These are phyloP conservation scores for Puccinia coronata DNA, from an alignment of 1,284 basidiomycete species.

Conservation along the genomic window DNA sequence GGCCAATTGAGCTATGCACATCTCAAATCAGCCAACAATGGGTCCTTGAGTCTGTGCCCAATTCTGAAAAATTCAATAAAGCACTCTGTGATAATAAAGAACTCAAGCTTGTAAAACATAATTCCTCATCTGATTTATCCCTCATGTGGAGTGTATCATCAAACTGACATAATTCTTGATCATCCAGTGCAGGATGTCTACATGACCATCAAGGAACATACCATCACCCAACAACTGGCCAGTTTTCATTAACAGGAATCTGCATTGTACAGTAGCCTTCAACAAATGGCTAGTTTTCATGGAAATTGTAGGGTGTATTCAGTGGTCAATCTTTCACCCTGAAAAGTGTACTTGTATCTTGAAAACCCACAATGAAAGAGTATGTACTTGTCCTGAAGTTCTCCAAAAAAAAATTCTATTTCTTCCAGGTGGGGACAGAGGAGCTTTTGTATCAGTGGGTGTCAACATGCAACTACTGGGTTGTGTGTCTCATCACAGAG, in stretches of 20 bases:
- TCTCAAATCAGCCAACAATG: not conserved
- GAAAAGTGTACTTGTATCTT: constrained; percentile 83
- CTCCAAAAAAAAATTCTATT: constrained; percentile 81
- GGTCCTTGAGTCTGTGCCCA: not conserved
- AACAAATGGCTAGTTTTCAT: constrained; percentile 60
- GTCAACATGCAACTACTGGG: constrained; percentile 98
- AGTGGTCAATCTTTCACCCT: constrained; percentile 63
- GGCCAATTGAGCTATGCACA: not conserved
- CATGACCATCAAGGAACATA: constrained; percentile 80
- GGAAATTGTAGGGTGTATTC: constrained; percentile 50
- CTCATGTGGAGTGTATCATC: not conserved
- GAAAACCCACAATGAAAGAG: constrained; percentile 83
- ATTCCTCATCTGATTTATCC: constrained; percentile 38
- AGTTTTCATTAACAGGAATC: constrained; percentile 78
- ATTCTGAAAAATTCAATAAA: constrained; percentile 1
- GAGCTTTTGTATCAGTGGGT: constrained; percentile 99
- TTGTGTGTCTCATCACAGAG: constrained; percentile 86
- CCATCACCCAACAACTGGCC: constrained; percentile 76
- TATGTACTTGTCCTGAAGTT: constrained; percentile 94
- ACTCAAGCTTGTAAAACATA: constrained; percentile 82
- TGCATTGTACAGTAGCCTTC: constrained; percentile 69
- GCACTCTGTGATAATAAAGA: constrained; percentile 71
- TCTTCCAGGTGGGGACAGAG: constrained; percentile 97
- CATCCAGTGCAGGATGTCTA: constrained; percentile 94
- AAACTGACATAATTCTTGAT: not conserved